phyloP scores from a whole-genome alignment of 371 early-diverging fungal species.

The Cokeromyces recurvatus region DNA sequence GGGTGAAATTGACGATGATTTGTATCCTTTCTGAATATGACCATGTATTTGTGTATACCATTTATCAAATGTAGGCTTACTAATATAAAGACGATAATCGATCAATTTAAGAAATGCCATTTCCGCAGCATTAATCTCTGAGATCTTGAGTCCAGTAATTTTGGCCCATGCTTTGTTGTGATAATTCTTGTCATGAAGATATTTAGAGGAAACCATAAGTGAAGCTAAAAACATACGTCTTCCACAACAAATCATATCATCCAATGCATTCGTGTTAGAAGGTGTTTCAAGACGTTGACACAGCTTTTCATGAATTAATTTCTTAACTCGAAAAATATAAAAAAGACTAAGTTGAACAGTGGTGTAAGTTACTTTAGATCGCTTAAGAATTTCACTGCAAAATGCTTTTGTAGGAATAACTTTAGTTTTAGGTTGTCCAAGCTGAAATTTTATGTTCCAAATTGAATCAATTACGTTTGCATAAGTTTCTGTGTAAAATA shows the following conservation, averaged over 20 bases:
- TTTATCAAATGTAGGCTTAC: constrained; percentile 56
- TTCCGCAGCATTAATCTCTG: constrained; percentile 73
- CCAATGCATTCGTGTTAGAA: neutral
- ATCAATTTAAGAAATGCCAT: constrained; percentile 64
- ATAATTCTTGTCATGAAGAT: constrained; percentile 67
- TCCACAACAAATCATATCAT: constrained; percentile 57
- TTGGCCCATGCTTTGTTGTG: constrained; percentile 72
- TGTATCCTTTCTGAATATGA: constrained; percentile 17
- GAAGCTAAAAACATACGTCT: constrained; percentile 72
- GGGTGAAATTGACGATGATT: neutral
- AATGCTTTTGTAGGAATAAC: constrained; percentile 46
- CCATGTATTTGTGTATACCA: constrained; percentile 63
- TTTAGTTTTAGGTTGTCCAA: constrained; percentile 36
- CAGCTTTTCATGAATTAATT: constrained; percentile 28
- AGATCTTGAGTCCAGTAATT: constrained; percentile 63
- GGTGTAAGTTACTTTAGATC: constrained; percentile 70
- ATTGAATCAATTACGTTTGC: constrained; percentile 35
- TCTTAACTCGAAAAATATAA: constrained; percentile 54
- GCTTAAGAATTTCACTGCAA: constrained; percentile 68
- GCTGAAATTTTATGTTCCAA: constrained; percentile 32
- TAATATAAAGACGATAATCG: constrained; percentile 65
- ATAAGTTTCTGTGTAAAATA: constrained; percentile 12
- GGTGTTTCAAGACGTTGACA: constrained; percentile 5
- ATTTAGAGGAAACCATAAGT: constrained; percentile 69
- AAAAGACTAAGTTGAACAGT: constrained; percentile 71